Conservation (phyloP, 2,329 filamentous ascomycete genomes). For the Fusarium algeriense region DNA sequence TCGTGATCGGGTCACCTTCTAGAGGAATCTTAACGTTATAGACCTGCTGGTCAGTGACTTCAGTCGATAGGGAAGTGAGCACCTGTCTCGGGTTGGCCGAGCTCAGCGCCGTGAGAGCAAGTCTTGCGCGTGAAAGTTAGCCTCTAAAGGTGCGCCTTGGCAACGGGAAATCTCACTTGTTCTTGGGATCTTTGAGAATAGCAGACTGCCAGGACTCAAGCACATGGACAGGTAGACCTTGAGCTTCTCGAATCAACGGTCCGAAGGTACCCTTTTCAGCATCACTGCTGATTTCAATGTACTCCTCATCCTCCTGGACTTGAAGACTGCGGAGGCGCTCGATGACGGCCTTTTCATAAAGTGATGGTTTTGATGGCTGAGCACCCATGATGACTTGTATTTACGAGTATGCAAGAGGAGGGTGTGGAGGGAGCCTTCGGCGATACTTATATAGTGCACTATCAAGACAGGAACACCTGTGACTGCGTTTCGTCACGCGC, state of each 20-base stretch:
- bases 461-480: background rate
- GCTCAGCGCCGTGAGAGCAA: conserved; percentile 80
- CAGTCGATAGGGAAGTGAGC: conserved; percentile 72
- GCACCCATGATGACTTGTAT: conserved; percentile 55
- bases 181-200: conserved; percentile 74
- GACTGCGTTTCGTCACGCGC: conserved; percentile 30
- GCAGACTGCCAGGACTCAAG: conserved; percentile 71
- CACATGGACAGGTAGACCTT: conserved; percentile 64
- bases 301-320: conserved; percentile 65
- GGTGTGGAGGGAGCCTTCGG: too few relatives aligned
- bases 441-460: background rate
- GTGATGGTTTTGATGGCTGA: conserved; percentile 56
- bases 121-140: conserved; percentile 57
- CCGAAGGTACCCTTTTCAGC: conserved; percentile 42
- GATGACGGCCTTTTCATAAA: conserved; percentile 59
- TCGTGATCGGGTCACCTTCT: conserved; percentile 86
- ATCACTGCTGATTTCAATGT: conserved; percentile 62
- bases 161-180: conserved; percentile 60
- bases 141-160: background rate
- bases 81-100: conserved; percentile 74
- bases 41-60: conserved; percentile 78
- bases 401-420: background rate
- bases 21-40: conserved; percentile 87
- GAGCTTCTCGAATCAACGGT: conserved; percentile 47
- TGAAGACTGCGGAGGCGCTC: conserved; percentile 60